Evolutionary conservation across 2,329 filamentous ascomycete species (phyloP), one percentile per base, ranked within the genome.

Genomic region (Volutella citrinella): DNA sequence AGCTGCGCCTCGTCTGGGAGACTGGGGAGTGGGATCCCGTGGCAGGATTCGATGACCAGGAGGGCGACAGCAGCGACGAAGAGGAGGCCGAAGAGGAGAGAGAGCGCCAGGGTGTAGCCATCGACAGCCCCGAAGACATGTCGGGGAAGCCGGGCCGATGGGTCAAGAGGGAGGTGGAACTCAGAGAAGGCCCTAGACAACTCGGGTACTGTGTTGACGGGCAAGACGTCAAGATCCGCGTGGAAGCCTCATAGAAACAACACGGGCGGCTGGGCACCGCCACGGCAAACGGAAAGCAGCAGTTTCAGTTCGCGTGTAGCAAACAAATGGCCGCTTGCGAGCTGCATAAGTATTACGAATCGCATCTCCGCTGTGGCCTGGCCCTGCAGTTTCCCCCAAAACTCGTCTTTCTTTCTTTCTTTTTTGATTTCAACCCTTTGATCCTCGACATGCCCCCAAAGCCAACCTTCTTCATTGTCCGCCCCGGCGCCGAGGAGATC

Each of bases 1-100:
- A 64, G 25, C 65, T 91, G 40, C 73, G 70, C 24, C 60, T 97
- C 30, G 66, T 93, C 1, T 95, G 87, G 84, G 88, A 95, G 65
- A 95, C 89, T 8, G 87, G 87, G 14, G 90, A 96, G 60, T 87
- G 84, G 79, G 88, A 95, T 59, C 87, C 87, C 0, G 80, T 88
- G 1, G 74, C 74, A 8, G 72, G 76, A 41, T 76, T 79, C 47
- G 72, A 80, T 42, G 72, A 77, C 5, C 72, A 74, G 19, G 78
- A 78, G 26, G 73, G 65, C 34, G 70, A 68, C 27, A 71, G 68
- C 46, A 74, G 71, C 27, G 74, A 75, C 19, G 72, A 74, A 7
- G 70, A 74, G 19, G 68, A 70, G 6, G 65, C 63, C 3, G 63
- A 60, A 10, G 46, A 54, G 15, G 57, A 62, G 25, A 60, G 49